phyloP scores from a whole-genome alignment of 768 basidiomycete genomes.

The Amanita inopinata region DNA sequence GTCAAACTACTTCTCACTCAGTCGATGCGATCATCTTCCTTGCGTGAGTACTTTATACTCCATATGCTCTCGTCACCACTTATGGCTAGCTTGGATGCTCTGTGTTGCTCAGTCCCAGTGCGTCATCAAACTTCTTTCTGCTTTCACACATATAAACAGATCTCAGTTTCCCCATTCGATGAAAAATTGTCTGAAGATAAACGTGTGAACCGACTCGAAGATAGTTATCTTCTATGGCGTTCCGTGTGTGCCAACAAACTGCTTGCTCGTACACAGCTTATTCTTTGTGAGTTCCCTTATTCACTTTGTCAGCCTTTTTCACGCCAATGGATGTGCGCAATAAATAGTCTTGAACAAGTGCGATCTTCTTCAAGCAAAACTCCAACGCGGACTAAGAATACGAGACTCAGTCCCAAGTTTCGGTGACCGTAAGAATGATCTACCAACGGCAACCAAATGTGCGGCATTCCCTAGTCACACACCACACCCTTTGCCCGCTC shows the following conservation, averaged over 20 bases:
- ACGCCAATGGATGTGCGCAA: too few relatives aligned
- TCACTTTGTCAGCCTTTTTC: neutral
- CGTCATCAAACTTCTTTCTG: slow-evolving; percentile 12
- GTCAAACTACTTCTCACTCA: slow-evolving; percentile 13
- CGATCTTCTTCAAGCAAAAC: slow-evolving; percentile 64
- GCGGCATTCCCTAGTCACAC: slow-evolving; percentile 17
- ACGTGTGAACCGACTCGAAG: slow-evolving; percentile 64
- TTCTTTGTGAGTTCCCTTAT: slow-evolving; percentile 29
- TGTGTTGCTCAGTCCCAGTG: slow-evolving; percentile 29
- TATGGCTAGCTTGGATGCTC: slow-evolving; percentile 8
- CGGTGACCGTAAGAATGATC: slow-evolving; percentile 64
- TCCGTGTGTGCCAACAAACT: slow-evolving; percentile 63
- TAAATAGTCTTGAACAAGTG: slow-evolving; percentile 54
- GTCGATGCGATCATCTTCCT: slow-evolving; percentile 82
- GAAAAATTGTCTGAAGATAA: slow-evolving; percentile 67
- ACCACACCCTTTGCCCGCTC: too few relatives aligned
- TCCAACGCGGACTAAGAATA: slow-evolving; percentile 56
- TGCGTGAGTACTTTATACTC: slow-evolving; percentile 29
- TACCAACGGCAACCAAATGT: slow-evolving; percentile 64
- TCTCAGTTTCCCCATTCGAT: slow-evolving; percentile 68
- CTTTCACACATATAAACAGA: neutral
- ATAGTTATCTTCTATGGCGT: slow-evolving; percentile 68
- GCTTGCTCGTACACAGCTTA: slow-evolving; percentile 47
- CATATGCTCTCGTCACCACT: slow-evolving; percentile 2
- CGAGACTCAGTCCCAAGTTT: slow-evolving; percentile 65